Conservation (phyloP, 768 basidiomycete species). For the Hypsizygus marmoreus region DNA sequence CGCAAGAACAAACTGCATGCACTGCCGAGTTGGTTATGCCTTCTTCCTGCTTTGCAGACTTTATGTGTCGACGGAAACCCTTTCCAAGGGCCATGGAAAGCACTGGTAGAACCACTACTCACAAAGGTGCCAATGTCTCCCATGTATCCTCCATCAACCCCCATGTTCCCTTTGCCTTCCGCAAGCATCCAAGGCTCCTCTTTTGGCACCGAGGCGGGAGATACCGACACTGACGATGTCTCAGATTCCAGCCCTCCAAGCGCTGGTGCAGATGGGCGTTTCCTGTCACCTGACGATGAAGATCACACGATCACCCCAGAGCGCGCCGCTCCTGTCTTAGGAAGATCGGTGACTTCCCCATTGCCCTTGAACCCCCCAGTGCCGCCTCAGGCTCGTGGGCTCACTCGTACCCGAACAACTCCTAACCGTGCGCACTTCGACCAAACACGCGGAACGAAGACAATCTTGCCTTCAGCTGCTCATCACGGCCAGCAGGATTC, state of each 20-base stretch:
- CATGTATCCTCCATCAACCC: slow-evolving; percentile 66
- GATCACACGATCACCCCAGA: slow-evolving; percentile 76
- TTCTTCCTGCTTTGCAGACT: slow-evolving; percentile 81
- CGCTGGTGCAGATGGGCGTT: slow-evolving; percentile 33
- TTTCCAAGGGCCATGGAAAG: slow-evolving; percentile 92
- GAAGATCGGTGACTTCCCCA: slow-evolving; percentile 54
- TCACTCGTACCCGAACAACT: slow-evolving; percentile 73
- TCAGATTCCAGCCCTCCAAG: slow-evolving; percentile 56
- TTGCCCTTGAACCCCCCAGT: slow-evolving; percentile 28
- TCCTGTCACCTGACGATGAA: slow-evolving; percentile 53
- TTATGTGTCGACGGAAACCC: slow-evolving; percentile 95
- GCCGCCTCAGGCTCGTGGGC: slow-evolving; percentile 38
- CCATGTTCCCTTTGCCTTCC: slow-evolving; percentile 54
- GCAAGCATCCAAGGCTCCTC: slow-evolving; percentile 41
- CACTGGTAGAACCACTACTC: slow-evolving; percentile 83
- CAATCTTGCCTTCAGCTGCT: slow-evolving; percentile 25
- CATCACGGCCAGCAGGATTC: slow-evolving; percentile 19
- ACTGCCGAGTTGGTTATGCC: slow-evolving; percentile 93
- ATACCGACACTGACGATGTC: slow-evolving; percentile 57
- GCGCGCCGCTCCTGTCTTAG: slow-evolving; percentile 51
- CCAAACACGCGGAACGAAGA: slow-evolving; percentile 41
- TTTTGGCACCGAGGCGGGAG: slow-evolving; percentile 44
- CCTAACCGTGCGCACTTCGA: slow-evolving; percentile 62
- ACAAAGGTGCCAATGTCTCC: slow-evolving; percentile 62
- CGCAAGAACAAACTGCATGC: slow-evolving; percentile 86